Evolutionary conservation across 2,329 filamentous ascomycete species (phyloP).

Genomic region (Cladosporium halotolerans): DNA sequence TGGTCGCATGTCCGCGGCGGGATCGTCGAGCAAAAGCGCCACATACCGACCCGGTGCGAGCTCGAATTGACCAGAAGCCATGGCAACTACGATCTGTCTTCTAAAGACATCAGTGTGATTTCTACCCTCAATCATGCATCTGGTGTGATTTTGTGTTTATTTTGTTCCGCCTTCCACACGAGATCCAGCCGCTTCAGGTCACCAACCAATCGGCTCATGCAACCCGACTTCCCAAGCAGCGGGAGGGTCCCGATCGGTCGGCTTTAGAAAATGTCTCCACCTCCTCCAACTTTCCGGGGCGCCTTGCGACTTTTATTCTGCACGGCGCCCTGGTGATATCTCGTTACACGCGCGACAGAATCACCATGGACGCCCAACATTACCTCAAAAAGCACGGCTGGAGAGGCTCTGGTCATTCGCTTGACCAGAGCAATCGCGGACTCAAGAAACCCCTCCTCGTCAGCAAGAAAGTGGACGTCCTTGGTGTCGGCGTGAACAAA

Average conservation of each 20-base stretch:
- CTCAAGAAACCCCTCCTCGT: constrained; percentile 78
- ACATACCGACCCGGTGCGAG: no score
- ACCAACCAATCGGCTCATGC: no score
- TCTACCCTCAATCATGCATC: no score
- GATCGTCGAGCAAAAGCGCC: no score
- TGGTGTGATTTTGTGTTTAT: no score
- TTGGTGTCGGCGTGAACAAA: constrained; percentile 74
- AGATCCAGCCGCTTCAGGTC: no score
- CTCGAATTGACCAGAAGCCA: no score
- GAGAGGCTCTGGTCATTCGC: constrained; percentile 80
- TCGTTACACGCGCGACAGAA: not conserved
- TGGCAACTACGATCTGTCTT: no score
- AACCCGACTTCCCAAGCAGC: no score
- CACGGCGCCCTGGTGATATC: not conserved
- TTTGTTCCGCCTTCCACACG: no score
- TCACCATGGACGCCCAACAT: constrained; percentile 71
- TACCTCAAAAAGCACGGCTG: constrained; percentile 83
- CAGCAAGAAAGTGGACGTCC: constrained; percentile 71
- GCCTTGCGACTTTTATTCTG: not conserved
- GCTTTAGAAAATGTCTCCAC: not conserved
- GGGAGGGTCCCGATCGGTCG: not conserved
- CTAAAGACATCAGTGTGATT: no score
- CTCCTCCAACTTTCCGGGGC: not conserved
- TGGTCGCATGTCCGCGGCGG: no score
- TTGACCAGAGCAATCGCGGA: constrained; percentile 68